phyloP scores from a whole-genome alignment of 805 yeast genomes.

The Lachancea lanzarotensis region DNA sequence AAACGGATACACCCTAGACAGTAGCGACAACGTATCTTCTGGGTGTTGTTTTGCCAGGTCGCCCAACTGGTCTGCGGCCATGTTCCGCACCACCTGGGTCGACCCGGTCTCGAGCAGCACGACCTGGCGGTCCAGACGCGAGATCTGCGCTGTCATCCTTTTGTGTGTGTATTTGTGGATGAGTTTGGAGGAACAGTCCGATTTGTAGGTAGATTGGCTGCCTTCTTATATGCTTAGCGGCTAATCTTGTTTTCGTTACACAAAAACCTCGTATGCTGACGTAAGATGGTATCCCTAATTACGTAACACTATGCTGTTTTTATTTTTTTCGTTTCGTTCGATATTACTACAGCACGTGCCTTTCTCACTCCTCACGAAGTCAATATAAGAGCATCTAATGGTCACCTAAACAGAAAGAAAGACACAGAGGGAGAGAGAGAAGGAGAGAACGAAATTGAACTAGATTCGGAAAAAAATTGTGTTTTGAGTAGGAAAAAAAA shows the following conservation, averaged over 20 bases:
- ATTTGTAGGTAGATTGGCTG: no score
- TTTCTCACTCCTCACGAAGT: not conserved
- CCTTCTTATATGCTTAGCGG: not conserved
- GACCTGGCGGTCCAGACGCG: constrained; percentile 41
- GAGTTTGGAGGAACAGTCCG: no score
- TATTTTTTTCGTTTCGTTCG: not conserved
- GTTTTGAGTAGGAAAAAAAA: no score
- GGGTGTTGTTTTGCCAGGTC: constrained; percentile 93
- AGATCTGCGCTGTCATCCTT: constrained; percentile 33
- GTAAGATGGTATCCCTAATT: no score
- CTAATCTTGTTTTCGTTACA: not conserved
- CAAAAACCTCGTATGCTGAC: no score
- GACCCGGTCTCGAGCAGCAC: constrained; percentile 82
- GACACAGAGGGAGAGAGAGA: no score
- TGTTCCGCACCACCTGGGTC: constrained; percentile 83
- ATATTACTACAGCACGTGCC: no score
- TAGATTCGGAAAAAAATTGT: no score
- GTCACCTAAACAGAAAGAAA: no score
- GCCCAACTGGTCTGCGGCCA: constrained; percentile 95
- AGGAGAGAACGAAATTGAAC: no score
- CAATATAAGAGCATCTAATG: not conserved
- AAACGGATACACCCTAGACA: constrained; percentile 89
- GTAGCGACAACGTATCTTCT: constrained; percentile 74
- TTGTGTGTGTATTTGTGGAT: no score
- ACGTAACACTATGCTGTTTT: not conserved